Conservation (phyloP, 768 basidiomycete species). For the Podaxis sp. region DNA sequence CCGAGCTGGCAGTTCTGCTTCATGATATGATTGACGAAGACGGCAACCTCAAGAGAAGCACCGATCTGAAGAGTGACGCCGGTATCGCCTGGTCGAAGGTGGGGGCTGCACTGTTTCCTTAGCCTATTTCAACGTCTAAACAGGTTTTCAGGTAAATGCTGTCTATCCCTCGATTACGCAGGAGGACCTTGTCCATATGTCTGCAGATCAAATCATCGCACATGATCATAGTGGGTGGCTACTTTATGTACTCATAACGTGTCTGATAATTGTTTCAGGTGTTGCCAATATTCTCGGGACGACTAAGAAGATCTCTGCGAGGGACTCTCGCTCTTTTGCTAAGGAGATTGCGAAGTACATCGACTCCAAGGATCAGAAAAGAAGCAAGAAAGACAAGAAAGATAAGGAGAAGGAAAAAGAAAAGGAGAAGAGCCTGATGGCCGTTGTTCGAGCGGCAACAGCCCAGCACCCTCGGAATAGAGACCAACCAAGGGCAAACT, state of each 20-base stretch:
- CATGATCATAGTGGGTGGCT: constrained; percentile 41
- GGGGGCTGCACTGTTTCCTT: background rate
- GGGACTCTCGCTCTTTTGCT: constrained; percentile 49
- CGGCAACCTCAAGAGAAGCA: constrained; percentile 48
- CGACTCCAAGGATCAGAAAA: constrained; percentile 61
- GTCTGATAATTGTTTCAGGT: constrained; percentile 25
- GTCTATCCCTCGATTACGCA: constrained; percentile 53
- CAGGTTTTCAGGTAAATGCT: constrained; percentile 48
- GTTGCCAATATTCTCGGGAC: constrained; percentile 48
- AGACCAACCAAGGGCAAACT: constrained; percentile 8
- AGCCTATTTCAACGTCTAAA: background rate
- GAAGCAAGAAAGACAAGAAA: constrained; percentile 42
- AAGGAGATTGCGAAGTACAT: constrained; percentile 62
- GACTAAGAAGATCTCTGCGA: constrained; percentile 49
- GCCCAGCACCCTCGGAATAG: constrained; percentile 20
- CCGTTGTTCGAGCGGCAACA: constrained; percentile 26
- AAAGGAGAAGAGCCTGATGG: constrained; percentile 35
- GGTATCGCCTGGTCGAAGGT: constrained; percentile 65
- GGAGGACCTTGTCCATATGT: constrained; percentile 48
- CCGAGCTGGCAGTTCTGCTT: constrained; percentile 52
- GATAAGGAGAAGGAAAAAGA: constrained; percentile 34
- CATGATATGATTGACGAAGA: constrained; percentile 61
- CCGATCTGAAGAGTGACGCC: constrained; percentile 56
- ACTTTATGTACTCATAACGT: background rate
- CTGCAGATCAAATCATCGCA: constrained; percentile 47